A percentile compares a stretch with the other conserved stretches of the same genome.
Conservation (phyloP, 495 filamentous ascomycete genomes). For the Daldinia bambusicola region DNA sequence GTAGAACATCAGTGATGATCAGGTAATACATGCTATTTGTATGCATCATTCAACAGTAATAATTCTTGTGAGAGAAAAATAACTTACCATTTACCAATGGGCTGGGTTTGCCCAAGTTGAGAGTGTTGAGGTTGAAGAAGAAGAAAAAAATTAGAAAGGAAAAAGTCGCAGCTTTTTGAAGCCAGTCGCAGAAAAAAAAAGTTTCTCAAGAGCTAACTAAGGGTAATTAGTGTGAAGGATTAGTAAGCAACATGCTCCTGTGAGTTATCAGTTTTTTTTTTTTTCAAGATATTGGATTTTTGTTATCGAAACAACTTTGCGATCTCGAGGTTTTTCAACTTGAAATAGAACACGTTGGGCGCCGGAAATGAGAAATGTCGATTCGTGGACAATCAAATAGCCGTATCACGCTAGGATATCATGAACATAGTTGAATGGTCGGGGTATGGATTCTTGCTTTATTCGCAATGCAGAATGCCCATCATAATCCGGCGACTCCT, state of each 20-base stretch:
- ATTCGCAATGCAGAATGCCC: conserved; percentile 43
- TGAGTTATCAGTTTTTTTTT: conserved; percentile 12
- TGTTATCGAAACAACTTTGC: background rate
- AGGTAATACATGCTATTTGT: conserved; percentile 76
- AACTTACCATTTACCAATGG: conserved; percentile 30
- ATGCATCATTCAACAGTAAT: conserved; percentile 55
- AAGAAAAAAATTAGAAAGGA: conserved; percentile 1
- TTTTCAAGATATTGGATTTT: background rate
- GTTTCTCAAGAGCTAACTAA: background rate
- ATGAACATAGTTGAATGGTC: background rate
- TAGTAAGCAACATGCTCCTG: conserved; percentile 24
- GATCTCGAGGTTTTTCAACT: background rate
- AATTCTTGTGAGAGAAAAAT: conserved; percentile 8
- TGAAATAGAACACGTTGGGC: background rate
- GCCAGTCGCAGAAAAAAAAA: conserved; percentile 21
- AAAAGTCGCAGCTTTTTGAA: conserved; percentile 10
- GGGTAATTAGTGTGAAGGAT: conserved; percentile 19
- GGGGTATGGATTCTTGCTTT: conserved; percentile 45
- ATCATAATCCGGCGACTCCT: conserved; percentile 43
- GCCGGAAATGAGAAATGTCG: background rate
- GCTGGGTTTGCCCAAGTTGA: conserved; percentile 6
- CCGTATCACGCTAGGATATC: conserved; percentile 10
- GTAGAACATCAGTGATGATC: conserved; percentile 61
- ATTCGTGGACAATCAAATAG: background rate
- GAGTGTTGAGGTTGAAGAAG: background rate